Conservation (phyloP, 2,329 filamentous ascomycete species). For the Lachnellula arida region DNA sequence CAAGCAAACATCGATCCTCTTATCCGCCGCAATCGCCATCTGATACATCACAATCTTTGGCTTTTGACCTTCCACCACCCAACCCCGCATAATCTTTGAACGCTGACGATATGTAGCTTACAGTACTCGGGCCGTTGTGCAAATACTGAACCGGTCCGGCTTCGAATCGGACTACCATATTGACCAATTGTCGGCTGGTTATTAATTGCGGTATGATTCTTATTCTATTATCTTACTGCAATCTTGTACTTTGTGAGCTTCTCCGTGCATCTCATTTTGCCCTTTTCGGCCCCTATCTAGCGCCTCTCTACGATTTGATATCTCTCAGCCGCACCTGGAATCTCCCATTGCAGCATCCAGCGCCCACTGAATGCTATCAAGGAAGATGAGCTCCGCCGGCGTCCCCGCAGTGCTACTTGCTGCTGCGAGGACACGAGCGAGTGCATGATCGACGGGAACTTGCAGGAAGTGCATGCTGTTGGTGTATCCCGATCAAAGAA, state of each 20-base stretch:
- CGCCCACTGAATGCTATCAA: not conserved
- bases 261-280: not conserved
- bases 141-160: too few relatives aligned
- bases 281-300: not conserved
- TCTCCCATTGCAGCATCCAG: not conserved
- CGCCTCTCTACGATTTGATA: not conserved
- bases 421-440: not conserved
- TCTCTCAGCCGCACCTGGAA: not conserved
- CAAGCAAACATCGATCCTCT: not conserved
- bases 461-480: slow-evolving; percentile 1
- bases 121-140: not conserved
- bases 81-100: not conserved
- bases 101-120: not conserved
- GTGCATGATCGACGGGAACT: slow-evolving; percentile 1
- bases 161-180: not conserved
- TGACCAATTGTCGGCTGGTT: not conserved
- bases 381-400: not conserved
- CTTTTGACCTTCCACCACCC: not conserved
- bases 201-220: not conserved
- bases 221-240: not conserved
- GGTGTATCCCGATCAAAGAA: not conserved
- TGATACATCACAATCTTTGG: not conserved
- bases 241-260: not conserved
- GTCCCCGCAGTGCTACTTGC: not conserved
- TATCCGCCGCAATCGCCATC: not conserved